Evolutionary conservation across 192 early-diverging fungal genomes (phyloP).

Genomic region (Dissophora globulifera): DNA sequence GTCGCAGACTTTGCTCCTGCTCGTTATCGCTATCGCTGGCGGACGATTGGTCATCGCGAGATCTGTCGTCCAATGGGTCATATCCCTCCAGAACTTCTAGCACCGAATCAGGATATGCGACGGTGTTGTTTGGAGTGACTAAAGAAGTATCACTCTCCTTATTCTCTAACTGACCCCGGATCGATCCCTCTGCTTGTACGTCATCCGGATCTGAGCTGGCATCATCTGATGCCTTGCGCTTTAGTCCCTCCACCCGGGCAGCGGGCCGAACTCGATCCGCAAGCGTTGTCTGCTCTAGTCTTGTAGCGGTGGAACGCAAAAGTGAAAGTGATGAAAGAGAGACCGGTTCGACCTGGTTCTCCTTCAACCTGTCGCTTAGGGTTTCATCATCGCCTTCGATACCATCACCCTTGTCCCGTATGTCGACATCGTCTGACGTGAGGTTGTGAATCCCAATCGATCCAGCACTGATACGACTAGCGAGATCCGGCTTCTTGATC

Average conservation of each 20-base stretch:
- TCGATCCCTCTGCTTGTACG: neutral
- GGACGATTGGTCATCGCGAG: slow-evolving; percentile 4
- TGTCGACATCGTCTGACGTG: neutral
- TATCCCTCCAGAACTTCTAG: slow-evolving; percentile 38
- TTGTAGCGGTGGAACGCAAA: neutral
- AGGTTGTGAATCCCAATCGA: neutral
- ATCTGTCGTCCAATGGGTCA: slow-evolving; percentile 42
- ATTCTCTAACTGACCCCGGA: too few species aligned
- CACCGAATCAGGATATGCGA: neutral
- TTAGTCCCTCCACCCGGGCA: neutral
- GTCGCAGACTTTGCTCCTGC: neutral
- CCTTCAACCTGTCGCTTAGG: too few species aligned
- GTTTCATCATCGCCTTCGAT: neutral
- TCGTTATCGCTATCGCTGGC: slow-evolving; percentile 45
- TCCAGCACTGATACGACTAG: slow-evolving; percentile 1
- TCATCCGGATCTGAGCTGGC: slow-evolving; percentile 16
- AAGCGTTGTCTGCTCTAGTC: slow-evolving; percentile 13
- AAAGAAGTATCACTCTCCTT: neutral
- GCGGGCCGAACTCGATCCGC: neutral
- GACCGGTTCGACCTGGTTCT: neutral
- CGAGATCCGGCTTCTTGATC: slow-evolving; percentile 43
- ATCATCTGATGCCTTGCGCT: slow-evolving; percentile 19
- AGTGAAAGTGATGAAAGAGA: neutral
- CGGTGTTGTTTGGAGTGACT: neutral
- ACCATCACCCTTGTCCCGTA: neutral